These are phyloP conservation scores for Aspergillus cejpii DNA, from an alignment of 2,329 filamentous ascomycete genomes.

Conservation along the genomic window DNA sequence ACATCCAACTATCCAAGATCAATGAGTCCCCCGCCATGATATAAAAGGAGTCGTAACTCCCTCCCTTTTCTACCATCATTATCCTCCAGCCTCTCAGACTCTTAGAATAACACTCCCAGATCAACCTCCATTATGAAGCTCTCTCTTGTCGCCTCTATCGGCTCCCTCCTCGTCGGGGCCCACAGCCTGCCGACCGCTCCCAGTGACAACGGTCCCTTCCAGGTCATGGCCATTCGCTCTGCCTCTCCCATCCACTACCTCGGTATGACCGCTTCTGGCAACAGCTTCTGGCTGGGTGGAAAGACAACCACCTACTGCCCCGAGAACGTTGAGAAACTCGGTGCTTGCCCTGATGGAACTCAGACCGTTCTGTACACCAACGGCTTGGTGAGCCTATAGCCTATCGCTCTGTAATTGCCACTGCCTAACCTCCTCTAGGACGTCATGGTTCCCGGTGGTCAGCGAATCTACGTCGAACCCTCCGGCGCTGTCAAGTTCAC, in stretches of 20 bases:
- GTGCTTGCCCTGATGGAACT: conserved; percentile 40
- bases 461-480: conserved; percentile 52
- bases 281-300: conserved; percentile 47
- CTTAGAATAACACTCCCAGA: too few relatives aligned
- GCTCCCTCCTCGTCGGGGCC: background rate
- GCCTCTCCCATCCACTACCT: conserved; percentile 45
- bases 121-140: background rate
- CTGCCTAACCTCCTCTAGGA: conserved; percentile 23
- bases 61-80: background rate
- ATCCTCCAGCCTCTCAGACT: background rate
- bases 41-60: background rate
- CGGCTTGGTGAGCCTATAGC: conserved; percentile 24
- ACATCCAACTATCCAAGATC: background rate
- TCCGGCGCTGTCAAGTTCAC: conserved; percentile 53
- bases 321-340: conserved; percentile 23
- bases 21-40: background rate
- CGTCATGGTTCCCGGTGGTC: conserved; percentile 56
- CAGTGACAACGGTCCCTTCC: conserved; percentile 28
- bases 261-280: conserved; percentile 41
- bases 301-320: conserved; percentile 46
- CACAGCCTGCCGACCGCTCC: background rate
- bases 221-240: conserved; percentile 40
- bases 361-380: conserved; percentile 41
- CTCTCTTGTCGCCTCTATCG: background rate
- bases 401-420: conserved; percentile 20